Base-by-base conservation (phyloP, 306 rosid species). In the Hylodesmum podocarpum region DNA sequence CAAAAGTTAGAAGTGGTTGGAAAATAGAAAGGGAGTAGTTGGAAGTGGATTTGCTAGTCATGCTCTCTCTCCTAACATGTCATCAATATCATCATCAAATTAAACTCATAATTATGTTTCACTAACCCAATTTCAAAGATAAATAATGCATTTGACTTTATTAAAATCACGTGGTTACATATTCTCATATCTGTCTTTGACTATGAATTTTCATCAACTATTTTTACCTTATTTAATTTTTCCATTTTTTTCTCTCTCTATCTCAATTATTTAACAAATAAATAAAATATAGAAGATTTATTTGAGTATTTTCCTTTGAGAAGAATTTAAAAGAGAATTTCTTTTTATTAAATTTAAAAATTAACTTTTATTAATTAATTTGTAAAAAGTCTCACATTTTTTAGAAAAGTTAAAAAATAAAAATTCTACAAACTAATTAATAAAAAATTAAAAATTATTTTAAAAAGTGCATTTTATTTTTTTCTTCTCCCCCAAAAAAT, bases 1-100 rank as follows among this genome's bases (percentile, higher is more conserved):
- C 33, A 44, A 41, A 63, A 43, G 62, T 69, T 47, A 33, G 74
- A 80, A 84, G 89, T 86, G 82, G 81, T 87, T 90, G 89, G 78
- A 81, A 78, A 68, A 75, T 70, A 41, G 67, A 73, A 49, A 27
- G 37, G 57, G 59, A 44, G 82, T 75, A 34, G 84, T 67, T 88
- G 86, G 83, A 82, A 53, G 49, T 76, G 73, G 80, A 66, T 64
- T 73, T 69, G 55, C 27, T 66, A 51, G 66, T 64, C 78, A 13
- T 70, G 15, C 53, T 70, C 61, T 64, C 64, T 64, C 44, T 34
- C 66, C 0, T 41, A 50, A 43, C 41, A 19, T 50, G 66, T 68
- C 79, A 36, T 72, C 50, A 66, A 25, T 37, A 37, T 55, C 77
- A 57, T 49, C 40, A 64, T 65, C 44, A 70, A 16, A 25, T 3